Percentiles rank a stretch among this genome's conserved stretches.
phyloP scores from a whole-genome alignment of 192 early-diverging fungal species.

The Umbelopsis isabellina region DNA sequence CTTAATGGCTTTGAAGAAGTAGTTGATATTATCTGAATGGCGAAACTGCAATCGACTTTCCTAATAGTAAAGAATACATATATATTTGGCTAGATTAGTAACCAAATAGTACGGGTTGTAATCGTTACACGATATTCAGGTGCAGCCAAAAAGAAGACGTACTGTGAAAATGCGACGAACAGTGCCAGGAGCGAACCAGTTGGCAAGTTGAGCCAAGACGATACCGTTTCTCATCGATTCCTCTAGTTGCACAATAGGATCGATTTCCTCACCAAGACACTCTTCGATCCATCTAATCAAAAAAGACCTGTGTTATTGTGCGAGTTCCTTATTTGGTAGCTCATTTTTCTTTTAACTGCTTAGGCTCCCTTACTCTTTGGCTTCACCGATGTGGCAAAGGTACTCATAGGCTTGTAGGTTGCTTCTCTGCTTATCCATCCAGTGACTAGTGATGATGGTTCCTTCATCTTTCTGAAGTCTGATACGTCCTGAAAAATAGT shows the following conservation, averaged over 20 bases:
- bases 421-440: slow-evolving; percentile 90
- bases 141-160: slow-evolving; percentile 15
- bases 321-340: not conserved
- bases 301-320: not conserved
- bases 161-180: slow-evolving; percentile 88
- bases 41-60: slow-evolving; percentile 85
- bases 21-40: slow-evolving; percentile 99
- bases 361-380: slow-evolving; percentile 82
- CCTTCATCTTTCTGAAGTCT: slow-evolving; percentile 47
- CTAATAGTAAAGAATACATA: slow-evolving; percentile 33
- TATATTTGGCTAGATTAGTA: not conserved
- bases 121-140: not conserved
- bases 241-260: slow-evolving; percentile 77
- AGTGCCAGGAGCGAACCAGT: slow-evolving; percentile 77
- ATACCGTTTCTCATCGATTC: slow-evolving; percentile 95
- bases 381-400: slow-evolving; percentile 97
- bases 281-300: slow-evolving; percentile 89
- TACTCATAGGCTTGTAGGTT: slow-evolving; percentile 98
- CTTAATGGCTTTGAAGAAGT: slow-evolving; percentile 79
- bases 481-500: slow-evolving; percentile 39
- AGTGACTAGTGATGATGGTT: slow-evolving; percentile 50
- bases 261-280: slow-evolving; percentile 83
- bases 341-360: slow-evolving; percentile 1
- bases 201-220: slow-evolving; percentile 86
- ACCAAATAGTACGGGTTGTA: not conserved